Conservation (phyloP, 768 basidiomycete species). For the Pleurotus sapidus region DNA sequence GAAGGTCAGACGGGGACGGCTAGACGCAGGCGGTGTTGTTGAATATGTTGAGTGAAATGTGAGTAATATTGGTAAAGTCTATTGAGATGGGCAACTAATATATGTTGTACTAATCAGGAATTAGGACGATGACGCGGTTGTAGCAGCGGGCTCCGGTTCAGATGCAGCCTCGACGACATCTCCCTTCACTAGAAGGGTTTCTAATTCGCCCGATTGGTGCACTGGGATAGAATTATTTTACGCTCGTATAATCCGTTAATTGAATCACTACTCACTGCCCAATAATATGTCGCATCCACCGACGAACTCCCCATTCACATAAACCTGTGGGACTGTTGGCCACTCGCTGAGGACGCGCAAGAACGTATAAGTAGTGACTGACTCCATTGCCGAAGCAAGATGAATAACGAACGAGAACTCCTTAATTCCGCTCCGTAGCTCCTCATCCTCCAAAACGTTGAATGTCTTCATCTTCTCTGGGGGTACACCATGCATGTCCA, state of each 20-base stretch:
- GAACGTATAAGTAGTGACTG: neutral
- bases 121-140: neutral
- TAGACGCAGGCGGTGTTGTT: conserved; percentile 49
- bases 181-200: conserved; percentile 71
- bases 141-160: conserved; percentile 1
- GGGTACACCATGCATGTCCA: conserved; percentile 82
- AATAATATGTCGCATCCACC: conserved; percentile 96
- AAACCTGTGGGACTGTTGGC: conserved; percentile 97
- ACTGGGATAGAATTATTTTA: conserved; percentile 43
- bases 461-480: conserved; percentile 82
- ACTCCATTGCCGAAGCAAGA: neutral
- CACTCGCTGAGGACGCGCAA: conserved; percentile 63
- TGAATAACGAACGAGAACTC: conserved; percentile 85
- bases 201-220: conserved; percentile 96
- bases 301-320: conserved; percentile 92
- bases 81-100: neutral
- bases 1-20: conserved; percentile 51
- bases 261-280: conserved; percentile 59
- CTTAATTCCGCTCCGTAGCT: conserved; percentile 85
- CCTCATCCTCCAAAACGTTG: conserved; percentile 84
- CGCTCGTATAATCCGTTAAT: neutral
- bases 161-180: conserved; percentile 58
- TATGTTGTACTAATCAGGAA: neutral
- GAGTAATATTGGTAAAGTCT: neutral
- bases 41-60: conserved; percentile 43